phyloP scores from a whole-genome alignment of 306 rosid species.

The Cicer bijugum region DNA sequence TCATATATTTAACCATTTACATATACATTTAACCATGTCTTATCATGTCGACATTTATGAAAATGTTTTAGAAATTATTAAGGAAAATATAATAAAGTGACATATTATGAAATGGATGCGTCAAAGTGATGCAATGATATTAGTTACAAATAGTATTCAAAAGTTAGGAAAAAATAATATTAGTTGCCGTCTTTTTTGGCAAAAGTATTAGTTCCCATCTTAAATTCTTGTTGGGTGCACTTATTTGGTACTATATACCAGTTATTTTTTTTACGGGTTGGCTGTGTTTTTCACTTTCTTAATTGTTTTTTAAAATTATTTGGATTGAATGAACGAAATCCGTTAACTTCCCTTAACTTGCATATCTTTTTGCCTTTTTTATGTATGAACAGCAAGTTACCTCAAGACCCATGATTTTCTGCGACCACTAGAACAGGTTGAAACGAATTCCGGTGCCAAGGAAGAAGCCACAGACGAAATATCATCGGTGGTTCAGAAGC shows the following conservation, averaged over 20 bases:
- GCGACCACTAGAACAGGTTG: conserved; percentile 78
- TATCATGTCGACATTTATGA: too few species aligned
- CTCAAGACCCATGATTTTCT: conserved; percentile 93
- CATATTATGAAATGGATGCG: too few species aligned
- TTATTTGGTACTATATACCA: neutral
- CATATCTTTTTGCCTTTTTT: conserved; percentile 35
- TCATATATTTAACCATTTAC: too few species aligned
- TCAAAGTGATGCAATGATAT: too few species aligned
- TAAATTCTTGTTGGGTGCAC: neutral
- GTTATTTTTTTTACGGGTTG: too few species aligned
- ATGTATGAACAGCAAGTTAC: conserved; percentile 63
- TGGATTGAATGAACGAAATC: conserved; percentile 7
- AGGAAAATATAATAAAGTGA: too few species aligned
- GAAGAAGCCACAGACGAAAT: conserved; percentile 66
- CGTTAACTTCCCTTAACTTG: conserved; percentile 24
- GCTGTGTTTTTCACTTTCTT: neutral
- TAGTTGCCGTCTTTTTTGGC: too few species aligned
- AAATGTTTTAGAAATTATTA: too few species aligned
- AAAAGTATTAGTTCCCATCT: too few species aligned
- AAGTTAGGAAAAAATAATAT: too few species aligned
- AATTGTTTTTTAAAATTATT: neutral
- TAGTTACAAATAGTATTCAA: too few species aligned
- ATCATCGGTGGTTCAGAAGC: conserved; percentile 58
- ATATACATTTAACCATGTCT: too few species aligned
- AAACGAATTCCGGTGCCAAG: conserved; percentile 57